Evolutionary conservation across 2,329 filamentous ascomycete species (phyloP).

Genomic region (Huntiella abstrusa): DNA sequence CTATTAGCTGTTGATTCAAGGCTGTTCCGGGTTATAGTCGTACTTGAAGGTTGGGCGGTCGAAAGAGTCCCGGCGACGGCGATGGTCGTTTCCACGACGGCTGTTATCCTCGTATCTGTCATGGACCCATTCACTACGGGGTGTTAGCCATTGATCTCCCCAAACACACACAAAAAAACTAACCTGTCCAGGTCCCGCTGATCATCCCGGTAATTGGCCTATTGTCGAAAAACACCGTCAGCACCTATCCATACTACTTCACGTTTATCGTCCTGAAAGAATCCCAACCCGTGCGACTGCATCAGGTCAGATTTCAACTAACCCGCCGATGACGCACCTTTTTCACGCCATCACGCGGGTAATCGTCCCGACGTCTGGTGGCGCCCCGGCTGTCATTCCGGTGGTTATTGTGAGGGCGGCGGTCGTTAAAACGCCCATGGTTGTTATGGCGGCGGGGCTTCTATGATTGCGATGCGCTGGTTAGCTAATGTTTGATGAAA

Average conservation of each 20-base stretch:
- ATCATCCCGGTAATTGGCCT: constrained; percentile 40
- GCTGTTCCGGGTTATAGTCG: not conserved
- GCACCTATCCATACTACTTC: too few relatives aligned
- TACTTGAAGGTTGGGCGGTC: constrained; percentile 7
- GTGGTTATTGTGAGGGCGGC: not conserved
- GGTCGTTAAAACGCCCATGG: constrained; percentile 1
- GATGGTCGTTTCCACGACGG: constrained; percentile 23
- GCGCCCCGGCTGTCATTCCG: not conserved
- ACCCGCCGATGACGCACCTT: constrained; percentile 40
- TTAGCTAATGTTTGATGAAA: not conserved
- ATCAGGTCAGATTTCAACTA: not conserved
- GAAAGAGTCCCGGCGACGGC: constrained; percentile 21
- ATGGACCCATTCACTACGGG: constrained; percentile 72
- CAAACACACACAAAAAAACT: constrained; percentile 15
- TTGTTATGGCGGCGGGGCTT: constrained; percentile 7
- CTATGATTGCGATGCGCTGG: not conserved
- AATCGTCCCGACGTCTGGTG: constrained; percentile 10
- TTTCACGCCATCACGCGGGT: constrained; percentile 43
- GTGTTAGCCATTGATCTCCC: not conserved
- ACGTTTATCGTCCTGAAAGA: not conserved
- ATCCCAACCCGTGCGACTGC: constrained; percentile 6
- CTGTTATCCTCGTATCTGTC: constrained; percentile 68
- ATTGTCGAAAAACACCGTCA: constrained; percentile 14
- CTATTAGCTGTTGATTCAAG: not conserved
- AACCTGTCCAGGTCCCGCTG: constrained; percentile 53